Conservation (phyloP, 768 basidiomycete species). For the Lepiota venenata region DNA sequence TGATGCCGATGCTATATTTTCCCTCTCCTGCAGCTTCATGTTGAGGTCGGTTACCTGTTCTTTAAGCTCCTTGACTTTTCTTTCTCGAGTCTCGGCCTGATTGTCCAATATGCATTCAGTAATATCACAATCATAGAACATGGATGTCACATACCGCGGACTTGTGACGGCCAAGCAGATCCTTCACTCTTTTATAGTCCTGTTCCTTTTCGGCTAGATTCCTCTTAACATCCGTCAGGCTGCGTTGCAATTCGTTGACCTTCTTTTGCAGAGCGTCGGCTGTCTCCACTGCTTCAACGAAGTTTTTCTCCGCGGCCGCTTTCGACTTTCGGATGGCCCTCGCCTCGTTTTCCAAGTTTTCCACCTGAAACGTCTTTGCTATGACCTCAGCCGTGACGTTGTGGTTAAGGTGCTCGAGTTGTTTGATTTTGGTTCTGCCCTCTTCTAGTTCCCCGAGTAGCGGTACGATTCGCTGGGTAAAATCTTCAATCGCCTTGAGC, state of each 20-base stretch:
- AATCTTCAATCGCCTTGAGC: slow-evolving; percentile 34
- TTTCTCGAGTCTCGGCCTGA: background rate
- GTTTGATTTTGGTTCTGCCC: slow-evolving; percentile 27
- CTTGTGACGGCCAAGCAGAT: slow-evolving; percentile 3
- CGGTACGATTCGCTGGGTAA: slow-evolving; percentile 39
- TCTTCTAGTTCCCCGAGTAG: slow-evolving; percentile 28
- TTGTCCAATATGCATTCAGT: background rate
- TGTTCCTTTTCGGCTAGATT: slow-evolving; percentile 15
- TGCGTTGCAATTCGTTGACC: slow-evolving; percentile 1
- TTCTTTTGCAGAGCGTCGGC: slow-evolving; percentile 11
- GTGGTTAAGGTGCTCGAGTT: slow-evolving; percentile 5
- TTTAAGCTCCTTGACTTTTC: slow-evolving; percentile 12
- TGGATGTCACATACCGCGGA: background rate
- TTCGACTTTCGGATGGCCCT: slow-evolving; percentile 1
- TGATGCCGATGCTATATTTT: background rate
- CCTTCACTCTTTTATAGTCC: slow-evolving; percentile 14
- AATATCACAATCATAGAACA: background rate
- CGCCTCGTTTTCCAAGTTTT: slow-evolving; percentile 12
- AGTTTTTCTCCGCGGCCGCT: slow-evolving; percentile 18
- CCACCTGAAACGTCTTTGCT: slow-evolving; percentile 14
- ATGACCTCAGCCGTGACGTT: slow-evolving; percentile 11
- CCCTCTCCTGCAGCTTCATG: slow-evolving; percentile 14
- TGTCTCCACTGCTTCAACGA: slow-evolving; percentile 10
- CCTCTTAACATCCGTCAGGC: background rate
- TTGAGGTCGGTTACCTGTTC: slow-evolving; percentile 23